Conservation (phyloP, 306 rosid species). For the Lathyrus sativus region DNA sequence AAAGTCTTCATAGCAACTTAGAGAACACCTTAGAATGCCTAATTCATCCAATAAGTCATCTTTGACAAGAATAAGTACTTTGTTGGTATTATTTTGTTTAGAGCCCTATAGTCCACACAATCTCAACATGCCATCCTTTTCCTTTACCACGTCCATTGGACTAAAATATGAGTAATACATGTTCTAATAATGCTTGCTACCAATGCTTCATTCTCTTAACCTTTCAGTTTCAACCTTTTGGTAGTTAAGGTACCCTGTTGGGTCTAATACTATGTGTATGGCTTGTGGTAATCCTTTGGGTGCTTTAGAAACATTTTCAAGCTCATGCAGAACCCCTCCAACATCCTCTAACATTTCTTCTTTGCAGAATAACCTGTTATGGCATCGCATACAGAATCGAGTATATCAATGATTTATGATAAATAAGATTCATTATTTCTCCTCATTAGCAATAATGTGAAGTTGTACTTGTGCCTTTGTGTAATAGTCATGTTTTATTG, state of each 20-base stretch:
- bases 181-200: neutral
- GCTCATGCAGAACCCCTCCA: neutral
- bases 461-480: too few species aligned
- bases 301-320: neutral
- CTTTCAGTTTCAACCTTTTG: neutral
- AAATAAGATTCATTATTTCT: too few species aligned
- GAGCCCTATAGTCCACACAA: neutral
- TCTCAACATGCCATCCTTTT: neutral
- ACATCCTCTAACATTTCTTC: too few species aligned
- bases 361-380: too few species aligned
- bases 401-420: too few species aligned
- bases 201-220: neutral
- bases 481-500: too few species aligned
- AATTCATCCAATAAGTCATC: neutral
- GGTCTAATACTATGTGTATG: slow-evolving; percentile 3
- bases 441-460: too few species aligned
- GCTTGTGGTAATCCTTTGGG: slow-evolving; percentile 4
- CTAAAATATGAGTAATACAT: neutral
- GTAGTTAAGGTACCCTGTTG: slow-evolving; percentile 3
- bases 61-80: neutral
- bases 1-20: neutral
- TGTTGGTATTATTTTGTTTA: neutral
- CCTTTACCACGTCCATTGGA: neutral
- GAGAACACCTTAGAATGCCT: neutral
- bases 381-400: too few species aligned